These are phyloP conservation scores for Candida ulmi DNA, from an alignment of 805 yeast species.

Conservation along the genomic window DNA sequence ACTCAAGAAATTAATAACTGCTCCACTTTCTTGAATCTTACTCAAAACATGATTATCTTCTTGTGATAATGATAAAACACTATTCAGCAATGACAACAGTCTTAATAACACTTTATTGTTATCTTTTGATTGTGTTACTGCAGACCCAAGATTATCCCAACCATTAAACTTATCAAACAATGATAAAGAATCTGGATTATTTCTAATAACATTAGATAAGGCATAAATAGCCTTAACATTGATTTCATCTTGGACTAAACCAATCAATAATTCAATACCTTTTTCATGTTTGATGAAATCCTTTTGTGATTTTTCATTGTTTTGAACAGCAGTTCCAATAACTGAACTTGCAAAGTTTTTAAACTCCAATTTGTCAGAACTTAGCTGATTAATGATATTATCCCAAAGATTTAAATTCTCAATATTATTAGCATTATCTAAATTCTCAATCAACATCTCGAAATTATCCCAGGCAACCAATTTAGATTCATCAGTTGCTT, in stretches of 20 bases:
- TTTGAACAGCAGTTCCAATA: conserved; percentile 89
- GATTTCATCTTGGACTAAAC: conserved; percentile 31
- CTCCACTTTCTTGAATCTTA: conserved; percentile 30
- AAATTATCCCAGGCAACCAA: conserved; percentile 81
- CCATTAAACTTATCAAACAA: conserved; percentile 56
- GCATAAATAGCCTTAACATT: conserved; percentile 73
- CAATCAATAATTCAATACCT: conserved; percentile 42
- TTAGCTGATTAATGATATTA: conserved; percentile 50
- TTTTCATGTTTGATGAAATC: conserved; percentile 49
- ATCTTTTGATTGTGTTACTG: conserved; percentile 14
- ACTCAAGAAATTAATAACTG: conserved; percentile 20
- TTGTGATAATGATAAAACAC: conserved; percentile 50
- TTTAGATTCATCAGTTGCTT: conserved; percentile 56
- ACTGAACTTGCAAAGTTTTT: conserved; percentile 62
- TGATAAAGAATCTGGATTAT: conserved; percentile 50
- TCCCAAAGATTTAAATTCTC: conserved; percentile 82
- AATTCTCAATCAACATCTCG: conserved; percentile 87
- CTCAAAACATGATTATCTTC: conserved; percentile 30
- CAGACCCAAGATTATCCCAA: conserved; percentile 45
- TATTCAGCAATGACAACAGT: conserved; percentile 50
- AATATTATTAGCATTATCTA: conserved; percentile 92
- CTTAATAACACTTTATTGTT: conserved; percentile 44
- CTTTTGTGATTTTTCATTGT: conserved; percentile 71
- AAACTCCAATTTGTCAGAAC: conserved; percentile 37
- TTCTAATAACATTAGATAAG: conserved; percentile 65